Evolutionary conservation across 140 eudicot species (phyloP).

Genomic region (Oenanthe javanica): DNA sequence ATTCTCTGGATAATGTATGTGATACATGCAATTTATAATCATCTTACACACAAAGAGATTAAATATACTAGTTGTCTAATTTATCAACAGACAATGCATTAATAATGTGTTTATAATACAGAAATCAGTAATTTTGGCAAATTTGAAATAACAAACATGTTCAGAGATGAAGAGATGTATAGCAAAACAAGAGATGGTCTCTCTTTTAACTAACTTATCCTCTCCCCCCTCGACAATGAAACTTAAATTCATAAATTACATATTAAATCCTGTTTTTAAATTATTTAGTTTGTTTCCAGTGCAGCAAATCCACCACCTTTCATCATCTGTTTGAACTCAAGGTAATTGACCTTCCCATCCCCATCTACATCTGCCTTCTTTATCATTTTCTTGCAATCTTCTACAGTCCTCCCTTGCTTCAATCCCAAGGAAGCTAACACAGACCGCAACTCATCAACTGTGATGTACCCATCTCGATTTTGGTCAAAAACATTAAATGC

Average conservation of each 20-base stretch:
- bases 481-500: slow-evolving; percentile 4
- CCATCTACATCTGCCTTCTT: slow-evolving; percentile 9
- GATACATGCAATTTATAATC: background rate
- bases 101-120: background rate
- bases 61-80: background rate
- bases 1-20: background rate
- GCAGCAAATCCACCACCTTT: slow-evolving; percentile 14
- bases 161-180: background rate
- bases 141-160: background rate
- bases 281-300: background rate
- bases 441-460: slow-evolving; percentile 2
- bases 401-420: slow-evolving; percentile 9
- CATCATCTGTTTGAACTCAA: slow-evolving; percentile 6
- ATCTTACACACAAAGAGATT: background rate
- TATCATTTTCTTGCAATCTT: slow-evolving; percentile 2
- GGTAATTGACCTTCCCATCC: slow-evolving; percentile 4
- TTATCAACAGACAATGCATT: background rate
- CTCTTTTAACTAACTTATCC: background rate
- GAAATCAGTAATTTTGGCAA: background rate
- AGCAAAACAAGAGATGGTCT: background rate
- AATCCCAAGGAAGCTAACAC: slow-evolving; percentile 4
- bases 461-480: slow-evolving; percentile 7
- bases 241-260: background rate
- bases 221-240: background rate
- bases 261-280: background rate